A percentile compares a stretch with the other conserved stretches of the same genome.
Evolutionary conservation across 306 rosid species (phyloP).

Genomic region (Alnus rubra): DNA sequence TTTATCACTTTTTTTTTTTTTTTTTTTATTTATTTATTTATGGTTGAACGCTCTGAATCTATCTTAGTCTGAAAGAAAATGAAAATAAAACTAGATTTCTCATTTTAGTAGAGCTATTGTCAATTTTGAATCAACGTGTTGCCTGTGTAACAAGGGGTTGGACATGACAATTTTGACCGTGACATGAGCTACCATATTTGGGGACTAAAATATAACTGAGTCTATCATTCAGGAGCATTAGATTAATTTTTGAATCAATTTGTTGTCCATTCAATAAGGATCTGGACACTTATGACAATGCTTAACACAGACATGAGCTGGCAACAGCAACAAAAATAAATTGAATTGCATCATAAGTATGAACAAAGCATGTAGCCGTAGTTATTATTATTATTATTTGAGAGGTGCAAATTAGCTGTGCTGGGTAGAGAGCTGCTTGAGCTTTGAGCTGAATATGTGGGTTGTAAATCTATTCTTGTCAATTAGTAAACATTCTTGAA

Average conservation of each 20-base stretch:
- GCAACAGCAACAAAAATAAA: background rate
- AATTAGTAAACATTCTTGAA: background rate
- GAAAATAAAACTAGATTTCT: background rate
- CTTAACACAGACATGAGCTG: background rate
- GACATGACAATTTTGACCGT: background rate
- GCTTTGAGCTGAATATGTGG: background rate
- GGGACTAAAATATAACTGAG: background rate
- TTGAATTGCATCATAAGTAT: background rate
- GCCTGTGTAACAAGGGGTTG: background rate
- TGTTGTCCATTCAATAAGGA: background rate
- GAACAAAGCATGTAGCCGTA: background rate
- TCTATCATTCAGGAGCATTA: background rate
- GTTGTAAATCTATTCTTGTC: background rate
- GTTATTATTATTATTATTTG: background rate
- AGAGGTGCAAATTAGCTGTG: background rate
- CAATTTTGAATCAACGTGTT: background rate
- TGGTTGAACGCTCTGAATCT: background rate
- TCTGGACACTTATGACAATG: background rate
- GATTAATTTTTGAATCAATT: background rate
- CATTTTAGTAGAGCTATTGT: background rate
- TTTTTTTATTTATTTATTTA: too few relatives aligned
- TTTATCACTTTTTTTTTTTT: background rate
- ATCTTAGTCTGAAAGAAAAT: too few relatives aligned
- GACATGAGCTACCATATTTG: background rate
- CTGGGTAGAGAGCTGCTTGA: constrained; percentile 1